Base-by-base conservation (phyloP, 495 filamentous ascomycete genomes). In the Penicillium angulare region DNA sequence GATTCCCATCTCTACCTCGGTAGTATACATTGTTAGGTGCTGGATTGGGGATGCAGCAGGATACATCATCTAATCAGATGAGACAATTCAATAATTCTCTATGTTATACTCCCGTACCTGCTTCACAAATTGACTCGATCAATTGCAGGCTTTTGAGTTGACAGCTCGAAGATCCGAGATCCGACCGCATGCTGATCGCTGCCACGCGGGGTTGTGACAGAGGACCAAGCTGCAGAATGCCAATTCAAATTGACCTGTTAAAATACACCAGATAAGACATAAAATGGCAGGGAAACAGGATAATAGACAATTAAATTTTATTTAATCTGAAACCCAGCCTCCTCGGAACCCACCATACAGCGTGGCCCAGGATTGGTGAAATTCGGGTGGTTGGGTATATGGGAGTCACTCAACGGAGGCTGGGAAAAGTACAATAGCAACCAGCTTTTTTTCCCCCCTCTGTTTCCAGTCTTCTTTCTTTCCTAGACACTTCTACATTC, bases 371-470 rank as follows among this genome's bases (percentile, higher is more conserved):
- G 23, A 43, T 26, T 41, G 9, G 31, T 36, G 56, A 61, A 76
- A 76, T 68, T 71, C 49, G 63, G 73, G 73, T 72, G 73, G 73
- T 72, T 76, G 73, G 71, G 67, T 64, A 60, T 61, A 50, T 47
- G 46, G n/a, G n/a, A n/a, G n/a, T n/a, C n/a, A 46, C 43, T 46
- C 56, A 53, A 56, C 51, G 66, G 72, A 67, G 71, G 71, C 67
- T 68, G 62, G 68, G 68, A 60, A 47, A 44, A 21, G 43, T 41
- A 40, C 41, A 20, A 49, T 35, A 51, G 41, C 44, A 31, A 49
- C 53, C 46, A 56, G 32, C 23, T 23, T 31, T 29, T 50, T 53
- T 39, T 33, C 24, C 35, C 31, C n/a, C n/a, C n/a, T n/a, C n/a
- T n/a, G n/a, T n/a, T 49, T 50, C 24, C 56, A 49, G 40, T 55